phyloP scores from a whole-genome alignment of 1,284 basidiomycete genomes.

The Irpex rosettiformis region DNA sequence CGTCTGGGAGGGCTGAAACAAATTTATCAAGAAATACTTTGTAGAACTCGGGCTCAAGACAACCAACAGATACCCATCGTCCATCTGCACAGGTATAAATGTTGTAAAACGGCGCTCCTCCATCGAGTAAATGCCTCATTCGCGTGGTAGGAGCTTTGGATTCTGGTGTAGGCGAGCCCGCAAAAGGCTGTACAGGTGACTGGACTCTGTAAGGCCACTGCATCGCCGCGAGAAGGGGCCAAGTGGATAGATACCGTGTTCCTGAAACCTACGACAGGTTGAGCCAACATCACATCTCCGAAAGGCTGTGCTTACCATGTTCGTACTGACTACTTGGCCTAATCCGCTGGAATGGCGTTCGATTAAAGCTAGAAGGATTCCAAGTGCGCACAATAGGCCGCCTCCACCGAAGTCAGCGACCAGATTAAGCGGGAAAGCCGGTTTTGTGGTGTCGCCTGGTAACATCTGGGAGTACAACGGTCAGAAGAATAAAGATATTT shows the following conservation, averaged over 20 bases:
- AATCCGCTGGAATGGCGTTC: constrained; percentile 59
- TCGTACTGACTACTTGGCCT: constrained; percentile 74
- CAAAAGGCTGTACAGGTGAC: constrained; percentile 16
- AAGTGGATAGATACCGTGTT: constrained; percentile 71
- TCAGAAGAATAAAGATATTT: background rate
- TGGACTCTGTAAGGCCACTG: constrained; percentile 27
- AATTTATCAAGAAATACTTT: constrained; percentile 56
- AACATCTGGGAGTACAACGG: constrained; percentile 50
- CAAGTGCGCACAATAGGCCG: constrained; percentile 68
- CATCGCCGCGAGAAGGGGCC: constrained; percentile 51
- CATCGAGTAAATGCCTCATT: constrained; percentile 67
- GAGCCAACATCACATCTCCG: background rate
- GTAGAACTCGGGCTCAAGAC: constrained; percentile 73
- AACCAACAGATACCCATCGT: constrained; percentile 74
- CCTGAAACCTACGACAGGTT: constrained; percentile 61
- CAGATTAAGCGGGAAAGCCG: constrained; percentile 72
- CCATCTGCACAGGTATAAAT: constrained; percentile 74
- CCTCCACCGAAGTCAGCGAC: constrained; percentile 85
- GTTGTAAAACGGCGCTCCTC: constrained; percentile 78
- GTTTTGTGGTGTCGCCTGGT: constrained; percentile 61
- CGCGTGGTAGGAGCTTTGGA: constrained; percentile 41
- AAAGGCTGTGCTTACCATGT: constrained; percentile 57
- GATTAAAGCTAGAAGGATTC: constrained; percentile 74
- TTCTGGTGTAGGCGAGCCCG: constrained; percentile 20
- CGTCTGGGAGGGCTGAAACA: constrained; percentile 43